Evolutionary conservation across 2,329 filamentous ascomycete genomes (phyloP).

Genomic region (Raffaelea arxii): DNA sequence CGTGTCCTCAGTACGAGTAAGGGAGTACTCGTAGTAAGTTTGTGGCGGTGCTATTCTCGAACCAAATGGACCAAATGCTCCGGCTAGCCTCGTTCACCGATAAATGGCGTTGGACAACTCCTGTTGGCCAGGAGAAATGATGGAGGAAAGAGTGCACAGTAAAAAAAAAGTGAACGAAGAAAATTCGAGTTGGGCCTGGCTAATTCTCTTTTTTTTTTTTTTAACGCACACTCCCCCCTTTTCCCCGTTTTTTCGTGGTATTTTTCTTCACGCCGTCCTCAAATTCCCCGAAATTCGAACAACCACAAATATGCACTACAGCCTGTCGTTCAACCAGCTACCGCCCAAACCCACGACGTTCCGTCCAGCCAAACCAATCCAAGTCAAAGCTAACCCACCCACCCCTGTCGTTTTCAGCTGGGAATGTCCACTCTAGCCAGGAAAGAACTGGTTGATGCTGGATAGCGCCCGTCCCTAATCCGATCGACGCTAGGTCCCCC

Average conservation of each 20-base stretch:
- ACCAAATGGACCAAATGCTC: no score
- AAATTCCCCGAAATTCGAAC: not conserved
- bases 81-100: no score
- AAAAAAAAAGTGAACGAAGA: no score
- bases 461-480: slow-evolving; percentile 9
- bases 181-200: no score
- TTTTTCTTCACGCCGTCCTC: not conserved
- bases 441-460: slow-evolving; percentile 4
- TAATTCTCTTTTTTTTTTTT: not conserved
- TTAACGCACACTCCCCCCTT: not conserved
- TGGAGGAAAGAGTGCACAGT: no score
- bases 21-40: no score
- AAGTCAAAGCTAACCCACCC: not conserved
- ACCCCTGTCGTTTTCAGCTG: slow-evolving; percentile 2
- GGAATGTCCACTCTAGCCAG: not conserved
- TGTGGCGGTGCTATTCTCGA: no score
- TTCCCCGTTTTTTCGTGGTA: no score
- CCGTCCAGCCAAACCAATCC: not conserved
- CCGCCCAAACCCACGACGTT: not conserved
- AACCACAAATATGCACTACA: not conserved
- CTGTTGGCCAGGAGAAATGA: no score
- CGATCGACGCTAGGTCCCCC: slow-evolving; percentile 10
- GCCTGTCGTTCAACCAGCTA: not conserved
- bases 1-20: no score
- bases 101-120: no score